Conservation (phyloP, 1,284 basidiomycete species). For the Cryptococcus jaspeensis region DNA sequence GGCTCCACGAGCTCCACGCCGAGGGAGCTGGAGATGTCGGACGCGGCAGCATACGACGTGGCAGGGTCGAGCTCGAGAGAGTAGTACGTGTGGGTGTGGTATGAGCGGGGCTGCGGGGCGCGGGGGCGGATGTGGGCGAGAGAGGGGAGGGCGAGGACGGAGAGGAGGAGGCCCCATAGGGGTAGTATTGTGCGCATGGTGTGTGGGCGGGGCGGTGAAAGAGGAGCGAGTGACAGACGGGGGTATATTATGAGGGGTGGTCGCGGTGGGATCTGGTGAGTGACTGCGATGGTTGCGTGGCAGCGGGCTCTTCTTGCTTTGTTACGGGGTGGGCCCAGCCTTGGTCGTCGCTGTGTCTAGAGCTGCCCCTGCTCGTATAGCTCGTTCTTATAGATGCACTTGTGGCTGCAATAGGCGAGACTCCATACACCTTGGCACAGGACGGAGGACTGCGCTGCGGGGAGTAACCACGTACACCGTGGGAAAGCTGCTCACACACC, state of each 20-base stretch:
- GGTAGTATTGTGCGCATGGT: constrained; percentile 14
- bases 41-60: constrained; percentile 56
- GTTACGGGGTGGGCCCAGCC: too few relatives aligned
- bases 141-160: constrained; percentile 12
- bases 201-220: neutral
- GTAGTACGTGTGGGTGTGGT: constrained; percentile 77
- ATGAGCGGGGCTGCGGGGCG: constrained; percentile 48
- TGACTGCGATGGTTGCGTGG: too few relatives aligned
- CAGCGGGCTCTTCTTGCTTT: too few relatives aligned
- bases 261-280: neutral
- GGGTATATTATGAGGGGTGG: neutral
- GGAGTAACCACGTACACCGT: constrained; percentile 1
- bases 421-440: neutral
- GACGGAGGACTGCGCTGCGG: neutral
- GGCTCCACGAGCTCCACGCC: constrained; percentile 84
- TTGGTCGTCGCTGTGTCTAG: too few relatives aligned
- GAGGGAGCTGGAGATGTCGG: constrained; percentile 59
- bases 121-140: constrained; percentile 13
- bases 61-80: constrained; percentile 51
- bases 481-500: constrained; percentile 6
- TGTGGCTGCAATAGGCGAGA: too few relatives aligned
- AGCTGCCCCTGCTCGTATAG: too few relatives aligned
- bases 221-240: neutral
- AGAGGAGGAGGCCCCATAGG: constrained; percentile 19
- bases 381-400: too few relatives aligned